Evolutionary conservation across 179 eudicot genomes (phyloP), one percentile per base, ranked within the genome.

Genomic region (Heliamphora pulchella): DNA sequence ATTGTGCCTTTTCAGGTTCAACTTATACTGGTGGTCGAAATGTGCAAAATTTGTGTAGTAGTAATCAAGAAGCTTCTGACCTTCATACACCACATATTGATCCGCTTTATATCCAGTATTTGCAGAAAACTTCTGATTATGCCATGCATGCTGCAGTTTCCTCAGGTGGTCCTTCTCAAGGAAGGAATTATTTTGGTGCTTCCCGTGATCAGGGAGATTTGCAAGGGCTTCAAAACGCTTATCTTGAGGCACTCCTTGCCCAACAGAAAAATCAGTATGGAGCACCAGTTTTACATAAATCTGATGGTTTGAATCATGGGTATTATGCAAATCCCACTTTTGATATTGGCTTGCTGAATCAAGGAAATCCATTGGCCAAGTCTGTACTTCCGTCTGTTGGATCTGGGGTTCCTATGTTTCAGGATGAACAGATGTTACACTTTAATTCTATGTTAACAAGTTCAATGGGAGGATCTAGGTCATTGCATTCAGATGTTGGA

Each of bases 241-340:
- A 87, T 71, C 76, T 87, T 43, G 88, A 87, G 80, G 72, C 90
- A 46, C 43, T 89, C 80, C 82, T 86, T 71, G 80, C 86, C 80
- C 89, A 86, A 71, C 88, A 85, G 80, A 80, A 81, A 20, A 86
- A 78, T 59, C 87, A 84, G 65, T 78, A 70, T 81, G 83, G 74
- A 17, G 62, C 82, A 47, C 81, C 84, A 62, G 39, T 81, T 63
- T 65, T 78, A 17, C 74, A 74, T 20, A 81, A 82, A 78, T 58
- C 80, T 63, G 76, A 70, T 51, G 74, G 54, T 59, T 65, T 87
- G 70, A 80, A 79, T 78, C 81, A 81, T 77, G 82, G 82, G 18
- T 84, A 78, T 73, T 80, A 79, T 80, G 83, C 70, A 70, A 85
- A 81, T 71, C 83, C 80, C 59, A 58, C 83, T 59, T 82, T 77